Percentiles rank a stretch among this genome's conserved stretches.
These are phyloP conservation scores for Aegilops umbellulata DNA, from an alignment of 176 grass and related monocot species.

Conservation along the genomic window DNA sequence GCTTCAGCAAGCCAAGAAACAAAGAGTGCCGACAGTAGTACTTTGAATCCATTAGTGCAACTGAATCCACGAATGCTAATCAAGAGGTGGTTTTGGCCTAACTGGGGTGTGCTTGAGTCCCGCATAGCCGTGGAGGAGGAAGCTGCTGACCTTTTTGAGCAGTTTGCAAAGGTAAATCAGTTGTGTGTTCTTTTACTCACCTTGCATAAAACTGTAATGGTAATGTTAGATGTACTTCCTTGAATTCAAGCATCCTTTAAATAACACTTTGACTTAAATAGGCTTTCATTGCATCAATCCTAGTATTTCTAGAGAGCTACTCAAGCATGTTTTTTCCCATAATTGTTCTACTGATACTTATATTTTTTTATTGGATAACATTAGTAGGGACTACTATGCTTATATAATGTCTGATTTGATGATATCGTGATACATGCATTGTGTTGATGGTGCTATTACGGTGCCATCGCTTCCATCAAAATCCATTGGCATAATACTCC, in stretches of 20 bases:
- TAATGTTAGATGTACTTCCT: background rate
- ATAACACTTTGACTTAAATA: background rate
- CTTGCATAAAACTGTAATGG: background rate
- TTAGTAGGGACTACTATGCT: too few species aligned
- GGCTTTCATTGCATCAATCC: background rate
- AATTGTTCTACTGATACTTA: too few species aligned
- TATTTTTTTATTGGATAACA: too few species aligned
- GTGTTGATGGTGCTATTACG: background rate
- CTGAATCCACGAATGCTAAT: too few species aligned
- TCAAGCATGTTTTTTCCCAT: too few species aligned
- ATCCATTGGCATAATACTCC: background rate
- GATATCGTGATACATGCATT: too few species aligned
- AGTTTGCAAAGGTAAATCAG: constrained; percentile 65
- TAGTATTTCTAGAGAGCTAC: background rate
- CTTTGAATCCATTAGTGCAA: too few species aligned
- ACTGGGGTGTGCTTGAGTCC: constrained; percentile 62
- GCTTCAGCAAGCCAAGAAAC: too few species aligned
- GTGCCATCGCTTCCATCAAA: background rate
- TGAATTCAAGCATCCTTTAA: background rate
- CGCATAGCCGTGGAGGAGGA: constrained; percentile 63
- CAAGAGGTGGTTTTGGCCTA: constrained; percentile 45
- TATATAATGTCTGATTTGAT: too few species aligned
- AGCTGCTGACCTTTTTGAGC: constrained; percentile 55
- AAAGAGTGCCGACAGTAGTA: too few species aligned
- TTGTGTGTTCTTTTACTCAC: background rate